phyloP scores from a whole-genome alignment of 2,329 filamentous ascomycete genomes.

The Claviceps quebecensis region DNA sequence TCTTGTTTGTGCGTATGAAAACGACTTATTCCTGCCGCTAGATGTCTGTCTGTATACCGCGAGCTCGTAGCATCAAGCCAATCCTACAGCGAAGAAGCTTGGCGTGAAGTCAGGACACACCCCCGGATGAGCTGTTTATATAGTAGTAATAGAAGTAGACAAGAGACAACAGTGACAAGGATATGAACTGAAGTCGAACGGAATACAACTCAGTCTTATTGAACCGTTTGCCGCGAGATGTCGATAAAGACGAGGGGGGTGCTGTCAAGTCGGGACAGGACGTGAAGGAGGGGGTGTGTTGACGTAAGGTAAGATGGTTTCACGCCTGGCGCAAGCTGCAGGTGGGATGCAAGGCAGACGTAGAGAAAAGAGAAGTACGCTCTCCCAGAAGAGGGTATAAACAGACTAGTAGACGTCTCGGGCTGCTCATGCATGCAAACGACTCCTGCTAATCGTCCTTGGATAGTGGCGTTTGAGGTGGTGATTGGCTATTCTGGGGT shows the following conservation, averaged over 20 bases:
- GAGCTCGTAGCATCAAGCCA: background rate
- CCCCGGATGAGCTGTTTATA: background rate
- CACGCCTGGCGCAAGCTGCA: background rate
- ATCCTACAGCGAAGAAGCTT: background rate
- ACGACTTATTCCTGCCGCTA: background rate
- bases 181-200: background rate
- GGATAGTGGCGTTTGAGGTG: slow-evolving; percentile 13
- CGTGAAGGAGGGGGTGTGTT: background rate
- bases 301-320: background rate
- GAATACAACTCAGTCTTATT: background rate
- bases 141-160: background rate
- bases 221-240: background rate
- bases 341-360: background rate
- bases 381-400: slow-evolving; percentile 1
- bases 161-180: background rate
- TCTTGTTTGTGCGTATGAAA: background rate
- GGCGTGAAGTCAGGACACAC: background rate
- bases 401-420: slow-evolving; percentile 13
- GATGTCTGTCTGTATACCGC: background rate
- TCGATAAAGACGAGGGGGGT: background rate
- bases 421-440: slow-evolving; percentile 13
- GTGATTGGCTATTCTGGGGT: slow-evolving; percentile 22
- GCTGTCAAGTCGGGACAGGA: background rate
- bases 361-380: slow-evolving; percentile 1
- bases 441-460: slow-evolving; percentile 14